Conservation (phyloP, 768 basidiomycete species). For the Suillus subluteus region DNA sequence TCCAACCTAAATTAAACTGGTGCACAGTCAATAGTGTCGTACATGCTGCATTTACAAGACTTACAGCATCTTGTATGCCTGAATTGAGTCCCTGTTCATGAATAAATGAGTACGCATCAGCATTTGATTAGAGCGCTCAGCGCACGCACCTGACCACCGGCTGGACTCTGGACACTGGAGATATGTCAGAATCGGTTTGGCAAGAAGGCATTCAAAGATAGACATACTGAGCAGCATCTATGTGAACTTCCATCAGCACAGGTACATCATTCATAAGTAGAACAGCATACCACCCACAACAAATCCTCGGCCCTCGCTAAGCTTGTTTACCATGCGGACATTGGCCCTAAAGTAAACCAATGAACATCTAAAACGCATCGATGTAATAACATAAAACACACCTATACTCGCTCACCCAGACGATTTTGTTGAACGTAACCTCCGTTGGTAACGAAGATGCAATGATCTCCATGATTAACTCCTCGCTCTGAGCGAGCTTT, state of each 20-base stretch:
- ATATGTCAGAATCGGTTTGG: neutral
- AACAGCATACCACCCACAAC: neutral
- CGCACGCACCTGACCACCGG: neutral
- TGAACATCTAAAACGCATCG: neutral
- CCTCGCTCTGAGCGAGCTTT: conserved; percentile 22
- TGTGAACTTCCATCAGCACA: neutral
- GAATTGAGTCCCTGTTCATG: too few relatives aligned
- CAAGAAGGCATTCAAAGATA: neutral
- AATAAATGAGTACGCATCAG: too few relatives aligned
- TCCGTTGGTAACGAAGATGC: conserved; percentile 18
- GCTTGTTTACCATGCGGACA: neutral
- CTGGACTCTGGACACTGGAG: neutral
- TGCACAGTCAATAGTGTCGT: too few relatives aligned
- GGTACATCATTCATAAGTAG: neutral
- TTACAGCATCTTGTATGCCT: too few relatives aligned
- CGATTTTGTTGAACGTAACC: conserved; percentile 30
- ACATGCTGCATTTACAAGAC: too few relatives aligned
- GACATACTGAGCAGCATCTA: conserved; percentile 1
- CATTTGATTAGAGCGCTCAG: neutral
- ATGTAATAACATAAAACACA: conserved; percentile 13
- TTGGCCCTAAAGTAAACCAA: neutral
- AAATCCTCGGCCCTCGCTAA: neutral
- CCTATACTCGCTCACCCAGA: conserved; percentile 33
- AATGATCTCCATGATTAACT: conserved; percentile 35
- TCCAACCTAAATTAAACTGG: too few relatives aligned